Evolutionary conservation across 2,329 filamentous ascomycete genomes (phyloP).

Genomic region (Trichoderma sp.): DNA sequence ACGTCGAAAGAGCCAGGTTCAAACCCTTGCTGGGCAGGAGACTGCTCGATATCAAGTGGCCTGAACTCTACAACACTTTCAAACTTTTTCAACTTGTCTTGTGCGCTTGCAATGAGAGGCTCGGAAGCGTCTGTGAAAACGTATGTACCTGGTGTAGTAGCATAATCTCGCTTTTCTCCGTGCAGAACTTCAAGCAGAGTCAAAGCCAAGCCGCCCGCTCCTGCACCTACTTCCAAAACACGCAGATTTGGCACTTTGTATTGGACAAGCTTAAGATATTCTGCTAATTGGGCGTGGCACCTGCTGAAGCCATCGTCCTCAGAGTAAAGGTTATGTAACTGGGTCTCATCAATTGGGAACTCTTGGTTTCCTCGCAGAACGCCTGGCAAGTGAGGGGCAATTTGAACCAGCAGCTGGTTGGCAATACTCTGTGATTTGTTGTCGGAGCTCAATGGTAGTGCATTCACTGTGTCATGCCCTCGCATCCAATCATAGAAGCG

Average conservation of each 20-base stretch:
- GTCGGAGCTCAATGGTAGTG: background rate
- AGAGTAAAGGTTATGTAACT: slow-evolving; percentile 3
- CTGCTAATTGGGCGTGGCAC: slow-evolving; percentile 25
- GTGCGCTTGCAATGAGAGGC: slow-evolving; percentile 35
- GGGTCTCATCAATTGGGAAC: background rate
- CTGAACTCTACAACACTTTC: slow-evolving; percentile 32
- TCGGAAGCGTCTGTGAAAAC: slow-evolving; percentile 45
- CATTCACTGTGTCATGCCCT: background rate
- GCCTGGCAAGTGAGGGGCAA: slow-evolving; percentile 8
- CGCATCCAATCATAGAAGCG: slow-evolving; percentile 22
- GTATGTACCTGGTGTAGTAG: slow-evolving; percentile 37
- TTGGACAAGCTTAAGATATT: slow-evolving; percentile 29
- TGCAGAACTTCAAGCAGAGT: slow-evolving; percentile 34
- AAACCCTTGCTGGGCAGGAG: slow-evolving; percentile 29
- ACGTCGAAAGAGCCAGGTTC: slow-evolving; percentile 30
- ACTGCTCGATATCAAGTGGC: slow-evolving; percentile 32
- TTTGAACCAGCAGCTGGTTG: slow-evolving; percentile 13
- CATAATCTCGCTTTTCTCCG: slow-evolving; percentile 29
- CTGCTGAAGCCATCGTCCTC: slow-evolving; percentile 25
- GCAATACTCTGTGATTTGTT: background rate
- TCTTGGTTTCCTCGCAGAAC: slow-evolving; percentile 13
- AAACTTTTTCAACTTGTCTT: slow-evolving; percentile 26
- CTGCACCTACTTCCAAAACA: slow-evolving; percentile 46
- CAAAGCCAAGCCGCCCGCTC: slow-evolving; percentile 41
- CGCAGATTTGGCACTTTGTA: slow-evolving; percentile 43